Conservation (phyloP, 192 early-diverging fungal genomes). For the Chytriomyces hyalinus region DNA sequence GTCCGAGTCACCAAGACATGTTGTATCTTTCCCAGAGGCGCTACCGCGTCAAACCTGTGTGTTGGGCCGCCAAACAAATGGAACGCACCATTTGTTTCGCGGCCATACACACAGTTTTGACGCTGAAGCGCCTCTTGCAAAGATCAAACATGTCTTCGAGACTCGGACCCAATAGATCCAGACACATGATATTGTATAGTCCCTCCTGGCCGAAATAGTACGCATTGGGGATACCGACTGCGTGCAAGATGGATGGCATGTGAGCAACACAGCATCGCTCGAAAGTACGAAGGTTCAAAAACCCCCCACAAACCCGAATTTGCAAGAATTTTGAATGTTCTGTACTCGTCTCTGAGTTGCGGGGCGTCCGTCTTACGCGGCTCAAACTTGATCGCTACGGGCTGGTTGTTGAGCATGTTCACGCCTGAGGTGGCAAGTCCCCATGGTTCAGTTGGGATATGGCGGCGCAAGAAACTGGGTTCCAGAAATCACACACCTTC, state of each 20-base stretch:
- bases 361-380: constrained; percentile 95
- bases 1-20: no score
- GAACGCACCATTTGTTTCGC: constrained; percentile 89
- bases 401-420: constrained; percentile 88
- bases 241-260: not conserved
- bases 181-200: constrained; percentile 92
- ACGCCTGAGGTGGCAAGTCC: constrained; percentile 55
- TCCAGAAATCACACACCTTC: constrained; percentile 74
- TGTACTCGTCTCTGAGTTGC: constrained; percentile 93
- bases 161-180: constrained; percentile 91
- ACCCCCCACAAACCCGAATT: constrained; percentile 48
- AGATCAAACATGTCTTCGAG: constrained; percentile 97
- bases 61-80: no score
- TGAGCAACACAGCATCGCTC: no score
- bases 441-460: not conserved
- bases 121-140: constrained; percentile 85
- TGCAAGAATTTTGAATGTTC: constrained; percentile 91
- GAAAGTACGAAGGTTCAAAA: not conserved
- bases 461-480: not conserved
- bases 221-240: constrained; percentile 85
- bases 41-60: no score
- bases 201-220: constrained; percentile 98
- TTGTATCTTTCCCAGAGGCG: no score
- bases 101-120: constrained; percentile 93
- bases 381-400: constrained; percentile 97